These are phyloP conservation scores for Starmerella riodocensis DNA, from an alignment of 805 yeast species.

Conservation along the genomic window DNA sequence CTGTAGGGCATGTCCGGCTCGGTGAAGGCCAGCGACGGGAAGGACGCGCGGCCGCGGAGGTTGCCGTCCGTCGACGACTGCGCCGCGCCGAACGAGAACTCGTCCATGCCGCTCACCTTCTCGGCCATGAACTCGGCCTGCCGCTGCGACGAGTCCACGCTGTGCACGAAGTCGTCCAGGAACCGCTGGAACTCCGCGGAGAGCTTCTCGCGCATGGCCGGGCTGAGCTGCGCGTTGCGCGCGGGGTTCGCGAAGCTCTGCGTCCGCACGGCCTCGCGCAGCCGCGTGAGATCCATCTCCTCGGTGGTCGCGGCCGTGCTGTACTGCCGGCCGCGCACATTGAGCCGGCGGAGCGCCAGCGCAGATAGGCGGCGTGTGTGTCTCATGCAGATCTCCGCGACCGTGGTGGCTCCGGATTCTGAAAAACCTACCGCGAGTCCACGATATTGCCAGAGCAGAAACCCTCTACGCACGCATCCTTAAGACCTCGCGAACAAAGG, in stretches of 20 bases:
- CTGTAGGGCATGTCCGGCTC: constrained; percentile 55
- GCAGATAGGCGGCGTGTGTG: too few relatives aligned
- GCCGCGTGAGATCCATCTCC: constrained; percentile 4
- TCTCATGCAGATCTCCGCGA: too few relatives aligned
- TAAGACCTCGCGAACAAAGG: too few relatives aligned
- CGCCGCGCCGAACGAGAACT: constrained; percentile 1
- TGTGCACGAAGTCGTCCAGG: constrained; percentile 23
- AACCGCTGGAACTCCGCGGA: constrained; percentile 22
- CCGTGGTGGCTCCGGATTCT: too few relatives aligned
- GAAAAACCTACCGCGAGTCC: too few relatives aligned
- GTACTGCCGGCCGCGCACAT: too few relatives aligned
- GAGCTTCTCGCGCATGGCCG: constrained; percentile 24
- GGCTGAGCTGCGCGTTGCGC: constrained; percentile 20
- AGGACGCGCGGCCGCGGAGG: constrained; percentile 24
- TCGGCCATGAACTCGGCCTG: constrained; percentile 15
- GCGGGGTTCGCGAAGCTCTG: constrained; percentile 17
- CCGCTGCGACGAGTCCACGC: constrained; percentile 22
- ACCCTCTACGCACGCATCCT: too few relatives aligned
- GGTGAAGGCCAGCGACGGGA: constrained; percentile 54
- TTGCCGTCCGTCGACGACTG: constrained; percentile 11
- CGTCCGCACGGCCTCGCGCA: constrained; percentile 16
- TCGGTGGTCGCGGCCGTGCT: constrained; percentile 1
- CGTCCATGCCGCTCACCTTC: constrained; percentile 9
- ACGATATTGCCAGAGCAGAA: too few relatives aligned
- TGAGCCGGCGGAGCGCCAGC: too few relatives aligned